Evolutionary conservation across 148 eudicot genomes (phyloP), one percentile per base, ranked within the genome.

Genomic region (Beta vulgaris): DNA sequence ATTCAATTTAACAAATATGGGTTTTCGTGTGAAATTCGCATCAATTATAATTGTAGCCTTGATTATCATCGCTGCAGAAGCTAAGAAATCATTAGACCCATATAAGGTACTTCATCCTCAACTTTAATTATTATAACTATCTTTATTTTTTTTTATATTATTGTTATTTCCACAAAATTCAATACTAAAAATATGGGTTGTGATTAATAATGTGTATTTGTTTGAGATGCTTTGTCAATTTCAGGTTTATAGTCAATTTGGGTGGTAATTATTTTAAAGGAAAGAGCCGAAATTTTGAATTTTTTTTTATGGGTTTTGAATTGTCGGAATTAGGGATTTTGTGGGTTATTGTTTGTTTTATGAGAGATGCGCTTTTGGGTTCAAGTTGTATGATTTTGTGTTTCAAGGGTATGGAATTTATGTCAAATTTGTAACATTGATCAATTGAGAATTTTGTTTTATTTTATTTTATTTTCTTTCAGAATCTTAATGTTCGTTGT

Each of bases 81-180:
- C 89, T 67, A 86, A 79, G 62, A 88, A 78, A 59, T 51, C 83
- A 28, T 44, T 60, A 69, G 93, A 90, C 66, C 93, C 86, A 31
- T 90, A 90, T 46, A 82, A 87, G 90, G 90, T 85, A 84, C 32
- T n/a, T 39, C 37, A n/a, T n/a, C n/a, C n/a, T n/a, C n/a, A n/a
- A n/a, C n/a, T n/a, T n/a, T n/a, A n/a, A n/a, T n/a, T n/a, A n/a
- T n/a, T n/a, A n/a, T n/a, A n/a, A n/a, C n/a, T n/a, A n/a, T 32
- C 15, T 1, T 63, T 63, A 29, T 23, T 16, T 25, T 46, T 67
- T 31, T 5, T n/a, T 25, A 14, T 25, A 26, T 40, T 12, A 4
- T 39, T 44, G 25, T 6, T n/a, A n/a, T n/a, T n/a, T n/a, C n/a
- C n/a, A n/a, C n/a, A n/a, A n/a, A n/a, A n/a, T n/a, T n/a, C n/a